Conservation (phyloP, 352 stramenopile genomes). For the Globisporangium nunn region DNA sequence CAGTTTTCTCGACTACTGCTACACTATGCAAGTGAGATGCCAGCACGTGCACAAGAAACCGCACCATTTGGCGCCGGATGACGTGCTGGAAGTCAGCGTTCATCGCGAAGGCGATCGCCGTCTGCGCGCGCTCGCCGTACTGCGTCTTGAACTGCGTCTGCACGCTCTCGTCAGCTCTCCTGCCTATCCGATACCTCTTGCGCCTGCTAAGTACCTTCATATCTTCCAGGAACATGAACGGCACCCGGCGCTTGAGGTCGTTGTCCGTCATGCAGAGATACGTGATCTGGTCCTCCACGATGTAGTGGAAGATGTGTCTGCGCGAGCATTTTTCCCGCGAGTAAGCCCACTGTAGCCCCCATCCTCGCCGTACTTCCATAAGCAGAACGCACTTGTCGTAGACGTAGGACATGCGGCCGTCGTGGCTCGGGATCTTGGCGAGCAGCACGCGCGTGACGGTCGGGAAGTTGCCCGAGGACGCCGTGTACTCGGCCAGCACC, state of each 20-base stretch:
- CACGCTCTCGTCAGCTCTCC: too few species aligned
- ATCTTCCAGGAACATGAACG: conserved; percentile 98
- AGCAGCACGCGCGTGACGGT: conserved; percentile 96
- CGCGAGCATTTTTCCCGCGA: neutral
- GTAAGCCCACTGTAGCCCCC: neutral
- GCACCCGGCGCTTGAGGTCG: conserved; percentile 91
- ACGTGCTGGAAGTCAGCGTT: conserved; percentile 96
- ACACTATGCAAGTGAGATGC: neutral
- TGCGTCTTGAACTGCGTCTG: conserved; percentile 72
- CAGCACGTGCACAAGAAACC: neutral
- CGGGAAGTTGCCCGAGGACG: conserved; percentile 95
- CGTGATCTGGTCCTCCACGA: conserved; percentile 93
- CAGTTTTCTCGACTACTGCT: neutral
- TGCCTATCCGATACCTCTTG: too few species aligned
- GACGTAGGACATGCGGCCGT: conserved; percentile 97
- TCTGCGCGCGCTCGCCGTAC: conserved; percentile 76
- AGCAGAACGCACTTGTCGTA: conserved; percentile 90
- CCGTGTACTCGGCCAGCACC: conserved; percentile 97
- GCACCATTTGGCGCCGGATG: conserved; percentile 91
- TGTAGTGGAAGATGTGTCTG: conserved; percentile 93
- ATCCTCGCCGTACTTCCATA: too few species aligned
- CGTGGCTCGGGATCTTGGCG: conserved; percentile 90
- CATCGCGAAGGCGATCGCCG: conserved; percentile 96
- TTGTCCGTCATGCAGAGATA: conserved; percentile 98
- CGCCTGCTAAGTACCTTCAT: conserved; percentile 68